Base-by-base conservation (phyloP, 768 basidiomycete species). In the Lyophyllum semitale region DNA sequence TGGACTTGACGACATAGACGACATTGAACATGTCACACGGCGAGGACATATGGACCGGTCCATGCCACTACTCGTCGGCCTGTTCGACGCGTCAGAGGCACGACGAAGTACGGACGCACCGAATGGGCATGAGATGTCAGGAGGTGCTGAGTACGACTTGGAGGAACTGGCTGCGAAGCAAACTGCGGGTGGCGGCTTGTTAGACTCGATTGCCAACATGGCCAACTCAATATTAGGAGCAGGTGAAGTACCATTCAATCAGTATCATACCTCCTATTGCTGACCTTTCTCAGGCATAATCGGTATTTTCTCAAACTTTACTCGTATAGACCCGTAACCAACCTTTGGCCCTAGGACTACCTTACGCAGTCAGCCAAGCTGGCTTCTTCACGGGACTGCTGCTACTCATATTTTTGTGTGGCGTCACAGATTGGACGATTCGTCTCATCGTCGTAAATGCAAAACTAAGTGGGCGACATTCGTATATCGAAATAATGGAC, bases 351-450 rank as follows among this genome's bases (percentile, higher is more conserved):
- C 20, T 53, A 93, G 94, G 95, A 46, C 75, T 99, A 11, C 97
- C 97, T 1, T 98, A 98, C 67, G 95, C 97, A 33, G 73, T 98
- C 48, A 84, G 88, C 60, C 93, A 96, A 77, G 95, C 97, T 29
- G 97, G 97, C 1, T 95, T 99, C 73, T 80, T 97, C 62, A 84
- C 84, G 0, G 97, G 97, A 12, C 72, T 97, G 20, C 25, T 89
- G n/a, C 81, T 99, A 1, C 80, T 99, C 23, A 75, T 95, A 26
- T 69, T 86, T 0, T 76, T 99, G 9, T 95, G 91, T 48, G 79
- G 71, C 18, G 82, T 97, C 37, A 98, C 97, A n/a, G 91, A 93
- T 71, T 97, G 95, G 95, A 99, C 97, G 3, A 97, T 99, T 52
- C 87, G 95, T 17, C 84, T 99, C 27, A 96, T 99, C 51, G 92